Evolutionary conservation across 1,284 basidiomycete genomes (phyloP), one percentile per base, ranked within the genome.

Genomic region (Cryptococcus hybrid): DNA sequence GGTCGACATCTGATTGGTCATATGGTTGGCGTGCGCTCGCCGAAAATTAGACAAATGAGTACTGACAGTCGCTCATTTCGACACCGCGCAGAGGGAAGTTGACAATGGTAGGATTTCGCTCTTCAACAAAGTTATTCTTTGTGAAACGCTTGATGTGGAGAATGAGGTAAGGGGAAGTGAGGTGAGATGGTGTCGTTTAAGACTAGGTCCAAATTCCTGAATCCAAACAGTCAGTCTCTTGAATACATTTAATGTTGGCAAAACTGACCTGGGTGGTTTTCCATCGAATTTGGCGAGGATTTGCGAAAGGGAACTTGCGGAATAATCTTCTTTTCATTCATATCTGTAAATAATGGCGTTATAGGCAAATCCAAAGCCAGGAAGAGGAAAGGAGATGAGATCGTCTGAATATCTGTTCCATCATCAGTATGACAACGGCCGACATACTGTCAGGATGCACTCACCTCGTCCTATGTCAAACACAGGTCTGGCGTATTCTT

Each of bases 91-190:
- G 83, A 9, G 93, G 93, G 72, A 97, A 99, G 72, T 96, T 98
- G 67, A 99, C 90, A 60, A 99, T 94, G 1, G 96, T 99, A 2
- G 94, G 94, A 72, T 99, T 99, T 77, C 97, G 95, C 78, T 99
- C 95, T 77, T 98, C 95, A 1, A 97, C 92, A 70, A 99, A 98
- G 53, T 85, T 85, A 77, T 99, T 99, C 76, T 92, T 96, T n/a
- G 92, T 96, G 79, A 99, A 99, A 37, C 96, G 86, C 73, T 95
- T 98, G 81, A 90, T 95, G 75, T 97, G 92, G 30, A 98, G 81
- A 66, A 99, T 90, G 65, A 99, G 86, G 74, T 94, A 98, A 45
- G 84, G 90, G 96, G 96, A 56, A 99, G 81, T 24, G 84, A 83
- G 60, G 88, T 88, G 64, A 95, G 87, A 75, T 96, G 92, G 80